Evolutionary conservation across 495 filamentous ascomycete genomes (phyloP), one percentile per base, ranked within the genome.

Genomic region (Aspergillus cavernicola): DNA sequence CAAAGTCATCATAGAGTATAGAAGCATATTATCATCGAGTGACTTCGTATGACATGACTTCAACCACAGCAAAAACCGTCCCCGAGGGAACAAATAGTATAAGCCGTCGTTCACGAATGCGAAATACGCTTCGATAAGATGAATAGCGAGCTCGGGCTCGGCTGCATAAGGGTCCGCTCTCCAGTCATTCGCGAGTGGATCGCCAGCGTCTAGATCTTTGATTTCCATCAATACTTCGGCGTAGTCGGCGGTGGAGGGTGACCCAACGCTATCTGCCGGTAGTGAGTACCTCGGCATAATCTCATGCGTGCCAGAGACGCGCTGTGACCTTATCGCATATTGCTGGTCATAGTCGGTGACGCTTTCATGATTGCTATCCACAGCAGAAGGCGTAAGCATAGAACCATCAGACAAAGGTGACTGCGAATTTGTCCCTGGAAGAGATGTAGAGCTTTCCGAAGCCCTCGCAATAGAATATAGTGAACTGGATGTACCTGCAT

Each of bases 1-100:
- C 55, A 83, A 53, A 2, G 81, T 73, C 59, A 88, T 78, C 59
- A 85, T 77, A 11, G 78, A 79, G 69, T 87, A 89, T 40, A 85
- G 75, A 41, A 86, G 74, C 83, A 88, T 90, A 59, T 77, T 77
- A 66, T 88, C 86, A 64, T 83, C 81, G 56, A 73, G 70, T 37
- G 74, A 79, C 62, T 86, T 86, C 16, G 69, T 66, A 12, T 57
- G 74, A 52, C 75, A 69, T 53, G 72, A 74, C 36, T 66, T 73
- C 29, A 81, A 53, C 81, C 81, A 85, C n/a, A 67, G 39, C 19
- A 73, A 42, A 49, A 85, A 82, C 10, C 62, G 71, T 53, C 67
- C 54, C 56, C 74, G 73, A 18, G 85, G 83, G 57, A 86, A 81
- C 58, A 86, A 74, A 55, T 71, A 74, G 59, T 80, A 81, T 48